phyloP scores from a whole-genome alignment of 2,329 filamentous ascomycete genomes.

The Cadophora luteo-olivacea region DNA sequence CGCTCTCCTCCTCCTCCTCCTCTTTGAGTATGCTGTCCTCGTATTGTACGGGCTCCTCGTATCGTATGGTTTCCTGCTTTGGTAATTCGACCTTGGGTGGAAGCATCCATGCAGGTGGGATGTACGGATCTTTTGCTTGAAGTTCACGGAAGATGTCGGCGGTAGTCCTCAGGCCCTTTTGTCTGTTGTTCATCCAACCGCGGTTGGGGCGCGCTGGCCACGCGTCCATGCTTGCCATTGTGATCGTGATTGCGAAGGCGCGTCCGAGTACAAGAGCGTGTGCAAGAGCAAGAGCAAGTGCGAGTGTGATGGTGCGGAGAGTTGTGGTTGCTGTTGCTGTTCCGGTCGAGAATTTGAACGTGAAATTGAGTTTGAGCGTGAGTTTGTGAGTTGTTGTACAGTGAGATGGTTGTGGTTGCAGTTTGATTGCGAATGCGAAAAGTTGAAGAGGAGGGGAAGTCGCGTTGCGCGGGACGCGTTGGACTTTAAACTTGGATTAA shows the following conservation, averaged over 20 bases:
- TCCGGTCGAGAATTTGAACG: not conserved
- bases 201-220: not conserved
- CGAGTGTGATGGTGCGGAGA: not conserved
- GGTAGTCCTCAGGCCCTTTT: not conserved
- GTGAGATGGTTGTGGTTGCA: not conserved
- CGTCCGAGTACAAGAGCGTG: not conserved
- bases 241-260: not conserved
- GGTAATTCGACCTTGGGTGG: not conserved
- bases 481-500: not conserved
- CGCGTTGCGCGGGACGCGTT: not conserved
- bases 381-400: not conserved
- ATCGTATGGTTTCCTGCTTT: not conserved
- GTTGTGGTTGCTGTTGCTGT: not conserved
- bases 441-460: not conserved
- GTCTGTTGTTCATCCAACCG: not conserved
- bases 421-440: not conserved
- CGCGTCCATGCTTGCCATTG: not conserved
- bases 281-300: not conserved
- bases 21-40: not conserved
- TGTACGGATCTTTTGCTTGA: not conserved
- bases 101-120: conserved; percentile 1
- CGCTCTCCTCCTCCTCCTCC: not conserved
- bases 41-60: not conserved
- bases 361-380: not conserved
- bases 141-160: not conserved